A percentile compares a stretch with the other conserved stretches of the same genome.
phyloP scores from a whole-genome alignment of 441 rosid species.

The Aleurites moluccanus region DNA sequence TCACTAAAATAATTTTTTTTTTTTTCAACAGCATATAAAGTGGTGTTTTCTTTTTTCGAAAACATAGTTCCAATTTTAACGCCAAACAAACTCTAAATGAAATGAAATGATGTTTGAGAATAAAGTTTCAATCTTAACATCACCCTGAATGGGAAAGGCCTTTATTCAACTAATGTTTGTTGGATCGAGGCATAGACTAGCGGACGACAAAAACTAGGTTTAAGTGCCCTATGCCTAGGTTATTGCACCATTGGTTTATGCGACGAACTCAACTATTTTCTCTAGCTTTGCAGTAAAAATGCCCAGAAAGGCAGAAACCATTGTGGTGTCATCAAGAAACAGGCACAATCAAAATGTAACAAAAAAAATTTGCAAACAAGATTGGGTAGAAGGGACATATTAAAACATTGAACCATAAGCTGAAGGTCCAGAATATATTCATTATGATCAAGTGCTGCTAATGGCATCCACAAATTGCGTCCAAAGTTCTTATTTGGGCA shows the following conservation, averaged over 20 bases:
- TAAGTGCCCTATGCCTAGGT: not conserved
- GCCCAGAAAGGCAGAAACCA: no score
- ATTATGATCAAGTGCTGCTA: not conserved
- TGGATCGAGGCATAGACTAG: no score
- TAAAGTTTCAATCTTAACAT: no score
- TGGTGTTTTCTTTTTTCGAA: no score
- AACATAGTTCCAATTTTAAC: not conserved
- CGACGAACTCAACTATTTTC: not conserved
- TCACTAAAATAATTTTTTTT: no score
- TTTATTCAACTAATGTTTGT: no score
- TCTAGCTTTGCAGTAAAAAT: not conserved
- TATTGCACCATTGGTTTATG: not conserved
- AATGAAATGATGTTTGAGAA: no score
- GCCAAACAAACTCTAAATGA: not conserved
- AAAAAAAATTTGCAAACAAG: not conserved
- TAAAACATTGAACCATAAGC: not conserved
- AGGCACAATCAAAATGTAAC: no score
- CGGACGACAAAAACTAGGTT: no score
- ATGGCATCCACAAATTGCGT: not conserved
- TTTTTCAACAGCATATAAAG: not conserved
- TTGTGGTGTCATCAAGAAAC: no score
- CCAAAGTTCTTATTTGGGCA: not conserved
- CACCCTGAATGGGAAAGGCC: no score
- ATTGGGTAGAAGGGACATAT: not conserved
- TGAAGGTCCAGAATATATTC: not conserved